These are phyloP conservation scores for Mycena rebaudengoi DNA, from an alignment of 768 basidiomycete species.

Conservation along the genomic window DNA sequence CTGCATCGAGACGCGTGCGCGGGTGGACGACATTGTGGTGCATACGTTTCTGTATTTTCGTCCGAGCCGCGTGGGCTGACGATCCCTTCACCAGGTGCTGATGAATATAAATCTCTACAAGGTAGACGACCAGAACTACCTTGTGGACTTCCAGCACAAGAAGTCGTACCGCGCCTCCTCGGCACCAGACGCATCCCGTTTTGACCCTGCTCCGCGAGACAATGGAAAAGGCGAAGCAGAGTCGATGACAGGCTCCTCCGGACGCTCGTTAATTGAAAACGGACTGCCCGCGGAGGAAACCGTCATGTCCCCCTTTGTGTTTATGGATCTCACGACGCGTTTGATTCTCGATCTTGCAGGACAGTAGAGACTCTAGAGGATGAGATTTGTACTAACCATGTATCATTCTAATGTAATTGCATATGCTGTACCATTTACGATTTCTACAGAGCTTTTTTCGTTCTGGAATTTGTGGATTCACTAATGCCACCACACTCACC, in stretches of 20 bases:
- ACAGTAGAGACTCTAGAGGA: constrained; percentile 10
- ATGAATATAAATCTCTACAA: constrained; percentile 99
- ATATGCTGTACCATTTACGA: too few relatives aligned
- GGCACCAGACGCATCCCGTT: constrained; percentile 73
- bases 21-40: constrained; percentile 93
- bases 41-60: constrained; percentile 38
- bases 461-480: too few relatives aligned
- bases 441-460: too few relatives aligned
- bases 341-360: constrained; percentile 95
- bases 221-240: constrained; percentile 59
- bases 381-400: neutral
- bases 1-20: constrained; percentile 92
- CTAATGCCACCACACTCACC: too few relatives aligned
- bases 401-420: too few relatives aligned
- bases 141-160: constrained; percentile 98
- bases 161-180: constrained; percentile 86
- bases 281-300: constrained; percentile 62
- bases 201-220: constrained; percentile 69
- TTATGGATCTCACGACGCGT: constrained; percentile 95
- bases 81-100: constrained; percentile 65
- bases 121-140: constrained; percentile 94
- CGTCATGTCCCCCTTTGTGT: constrained; percentile 88
- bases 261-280: constrained; percentile 63
- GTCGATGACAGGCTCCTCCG: constrained; percentile 38
- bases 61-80: neutral